Evolutionary conservation across 495 filamentous ascomycete genomes (phyloP), one percentile per base, ranked within the genome.

Genomic region (Penicillium waksmanii): DNA sequence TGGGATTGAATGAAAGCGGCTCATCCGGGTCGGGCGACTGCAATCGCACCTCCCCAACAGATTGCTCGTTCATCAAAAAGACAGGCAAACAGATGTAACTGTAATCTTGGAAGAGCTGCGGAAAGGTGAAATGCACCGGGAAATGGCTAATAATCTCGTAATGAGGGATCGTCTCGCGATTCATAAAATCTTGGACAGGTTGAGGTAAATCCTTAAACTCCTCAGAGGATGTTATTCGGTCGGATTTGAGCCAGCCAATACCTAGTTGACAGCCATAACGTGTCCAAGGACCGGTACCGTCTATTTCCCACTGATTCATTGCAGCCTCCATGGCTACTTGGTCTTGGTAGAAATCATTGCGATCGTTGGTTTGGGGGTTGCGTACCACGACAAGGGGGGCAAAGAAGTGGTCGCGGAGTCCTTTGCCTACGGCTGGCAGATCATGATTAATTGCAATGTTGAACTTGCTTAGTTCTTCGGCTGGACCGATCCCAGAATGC

Each of bases 401-500:
- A 38, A 73, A 71, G 50, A 65, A 66, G 58, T 86, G 85, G 68
- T 89, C 85, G 1, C 82, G 74, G 0, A 89, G 76, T 60, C 86
- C 85, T 60, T 85, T 72, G 5, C 85, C 87, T 31, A 88, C 69
- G 10, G 73, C 73, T 9, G 81, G 75, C 0, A 82, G 56, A n/a
- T 84, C 69, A 0, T 78, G 68, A 21, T 84, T 53, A 0, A 85
- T 63, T 0, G 80, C 76, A 57, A 89, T 85, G n/a, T 70, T 58
- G 68, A 77, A 81, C 34, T 78, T 61, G 17, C 70, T 36, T 0
- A 90, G 80, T 25, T 87, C 77, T 1, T 70, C 62, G 8, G 67
- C 65, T 0, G 86, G 84, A 0, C 87, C 87, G 54, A 90, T 83
- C 10, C 87, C 87, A 0, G 84, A 86, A 55, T 86, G 83, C 80